phyloP scores from a whole-genome alignment of 257 asterid species.

The Salvia splendens region DNA sequence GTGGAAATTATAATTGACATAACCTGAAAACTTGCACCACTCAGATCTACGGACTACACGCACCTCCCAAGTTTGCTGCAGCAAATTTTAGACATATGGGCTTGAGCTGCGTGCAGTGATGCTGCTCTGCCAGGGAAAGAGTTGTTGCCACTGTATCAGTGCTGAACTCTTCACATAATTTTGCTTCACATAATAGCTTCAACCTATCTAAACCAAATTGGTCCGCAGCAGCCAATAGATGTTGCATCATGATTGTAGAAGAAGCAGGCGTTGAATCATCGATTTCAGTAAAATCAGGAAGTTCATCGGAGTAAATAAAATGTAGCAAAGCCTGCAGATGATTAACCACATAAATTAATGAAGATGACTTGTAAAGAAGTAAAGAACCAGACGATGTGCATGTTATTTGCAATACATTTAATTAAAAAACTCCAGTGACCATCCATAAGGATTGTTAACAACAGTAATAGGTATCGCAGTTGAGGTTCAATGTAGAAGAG shows the following conservation, averaged over 20 bases:
- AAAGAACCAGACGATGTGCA: background rate
- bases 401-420: slow-evolving; percentile 10
- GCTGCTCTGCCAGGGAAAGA: slow-evolving; percentile 92
- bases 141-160: slow-evolving; percentile 87
- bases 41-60: slow-evolving; percentile 91
- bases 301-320: slow-evolving; percentile 71
- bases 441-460: slow-evolving; percentile 24
- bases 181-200: slow-evolving; percentile 86
- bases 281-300: slow-evolving; percentile 67
- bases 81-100: slow-evolving; percentile 91
- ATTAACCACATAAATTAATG: slow-evolving; percentile 18
- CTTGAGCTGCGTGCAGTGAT: slow-evolving; percentile 81
- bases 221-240: slow-evolving; percentile 95
- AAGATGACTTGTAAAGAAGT: slow-evolving; percentile 11
- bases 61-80: slow-evolving; percentile 98
- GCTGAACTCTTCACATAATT: slow-evolving; percentile 72
- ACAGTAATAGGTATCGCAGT: background rate
- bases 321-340: slow-evolving; percentile 83
- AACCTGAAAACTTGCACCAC: slow-evolving; percentile 89
- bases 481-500: background rate
- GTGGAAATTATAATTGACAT: slow-evolving; percentile 46
- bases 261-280: slow-evolving; percentile 53
- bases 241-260: slow-evolving; percentile 78
- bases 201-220: slow-evolving; percentile 87
- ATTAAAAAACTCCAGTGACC: background rate